Evolutionary conservation across 75 land plant species (phyloP), one percentile per base, ranked within the genome.

Genomic region (Isoetes taiwanensis): DNA sequence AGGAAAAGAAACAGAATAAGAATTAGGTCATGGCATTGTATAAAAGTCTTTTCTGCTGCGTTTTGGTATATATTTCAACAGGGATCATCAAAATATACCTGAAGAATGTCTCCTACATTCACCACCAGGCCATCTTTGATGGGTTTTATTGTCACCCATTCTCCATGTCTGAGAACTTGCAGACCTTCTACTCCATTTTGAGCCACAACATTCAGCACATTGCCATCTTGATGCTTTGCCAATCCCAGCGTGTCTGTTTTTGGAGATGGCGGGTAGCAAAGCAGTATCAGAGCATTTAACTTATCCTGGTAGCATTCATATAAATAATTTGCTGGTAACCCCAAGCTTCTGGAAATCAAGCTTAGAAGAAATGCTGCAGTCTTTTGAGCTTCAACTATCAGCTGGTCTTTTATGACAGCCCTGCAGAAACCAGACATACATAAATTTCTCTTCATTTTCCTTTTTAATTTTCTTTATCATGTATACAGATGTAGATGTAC

Each of bases 81-180:
- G n/a, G n/a, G n/a, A n/a, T n/a, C n/a, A n/a, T n/a, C n/a, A n/a
- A n/a, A n/a, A n/a, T n/a, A n/a, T 39, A 78, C 85, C 50, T 82
- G 86, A 37, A 77, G 67, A 52, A 77, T 80, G 56, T 83, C 87
- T 0, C 87, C 84, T 19, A 83, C 61, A 34, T 80, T 83, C 73
- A 83, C 87, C 10, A 83, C 80, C 17, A 77, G 75, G 0, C 80
- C 84, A 1, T 80, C 84, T 30, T 60, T 46, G 29, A 80, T 59
- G n/a, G 87, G 87, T 56, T 74, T 65, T 1, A 83, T 80, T 0
- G 87, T 80, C 59, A 80, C 72, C 87, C 87, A 83, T 0, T 78
- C 76, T 25, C 64, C 69, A 30, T 84, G 85, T 57, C 59, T 67
- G 41, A 75, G 73, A 32, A 74, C 85, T 66, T 84, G 85, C 21